Evolutionary conservation across 1,284 basidiomycete genomes (phyloP).

Genomic region (Testicularia cyperi): DNA sequence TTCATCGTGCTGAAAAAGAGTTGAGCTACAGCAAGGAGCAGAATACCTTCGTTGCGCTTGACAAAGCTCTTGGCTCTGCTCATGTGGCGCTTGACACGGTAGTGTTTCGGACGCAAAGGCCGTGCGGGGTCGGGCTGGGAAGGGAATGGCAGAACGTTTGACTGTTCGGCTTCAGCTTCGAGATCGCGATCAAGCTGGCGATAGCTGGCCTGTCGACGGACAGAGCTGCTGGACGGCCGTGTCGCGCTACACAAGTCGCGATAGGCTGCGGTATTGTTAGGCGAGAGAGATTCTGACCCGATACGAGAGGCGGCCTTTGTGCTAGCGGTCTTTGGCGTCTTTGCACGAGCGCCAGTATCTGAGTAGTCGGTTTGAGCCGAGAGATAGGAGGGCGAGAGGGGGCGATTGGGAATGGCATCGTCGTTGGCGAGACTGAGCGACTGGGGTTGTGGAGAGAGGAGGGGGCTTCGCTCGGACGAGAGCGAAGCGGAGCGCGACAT

Average conservation of each 20-base stretch:
- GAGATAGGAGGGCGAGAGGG: background rate
- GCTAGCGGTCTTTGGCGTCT: background rate
- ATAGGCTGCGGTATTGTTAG: no score
- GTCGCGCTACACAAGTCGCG: no score
- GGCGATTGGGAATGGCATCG: background rate
- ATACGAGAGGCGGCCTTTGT: no score
- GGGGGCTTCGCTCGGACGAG: background rate
- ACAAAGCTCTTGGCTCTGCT: slow-evolving; percentile 18
- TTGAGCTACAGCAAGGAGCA: slow-evolving; percentile 28
- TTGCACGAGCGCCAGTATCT: background rate
- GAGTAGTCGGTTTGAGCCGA: no score
- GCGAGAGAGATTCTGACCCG: no score
- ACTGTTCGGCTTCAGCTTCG: slow-evolving; percentile 5
- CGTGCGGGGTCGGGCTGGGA: slow-evolving; percentile 29
- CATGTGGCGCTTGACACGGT: slow-evolving; percentile 10
- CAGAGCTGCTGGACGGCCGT: no score
- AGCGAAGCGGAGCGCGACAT: background rate
- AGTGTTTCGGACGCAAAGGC: slow-evolving; percentile 31
- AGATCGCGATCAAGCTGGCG: slow-evolving; percentile 7
- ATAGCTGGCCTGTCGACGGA: no score
- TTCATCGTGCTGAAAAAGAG: slow-evolving; percentile 63
- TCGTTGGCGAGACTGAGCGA: background rate
- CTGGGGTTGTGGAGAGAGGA: background rate
- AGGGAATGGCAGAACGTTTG: slow-evolving; percentile 30
- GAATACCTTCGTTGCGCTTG: slow-evolving; percentile 32